Conservation (phyloP, 345 rosid genomes). For the Psidium friedrichsthalianum region DNA sequence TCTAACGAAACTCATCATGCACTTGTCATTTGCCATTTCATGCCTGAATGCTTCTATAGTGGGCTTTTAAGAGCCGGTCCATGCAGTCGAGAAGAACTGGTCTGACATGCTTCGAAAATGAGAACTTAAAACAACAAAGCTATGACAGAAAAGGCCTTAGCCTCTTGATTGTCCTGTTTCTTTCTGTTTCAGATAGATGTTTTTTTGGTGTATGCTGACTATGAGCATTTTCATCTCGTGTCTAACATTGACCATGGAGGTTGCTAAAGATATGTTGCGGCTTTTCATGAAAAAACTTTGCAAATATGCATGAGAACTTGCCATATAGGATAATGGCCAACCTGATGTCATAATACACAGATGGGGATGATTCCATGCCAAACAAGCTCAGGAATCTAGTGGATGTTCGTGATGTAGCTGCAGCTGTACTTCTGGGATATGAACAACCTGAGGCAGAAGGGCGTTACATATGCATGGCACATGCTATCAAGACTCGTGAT, state of each 20-base stretch:
- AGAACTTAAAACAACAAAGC: neutral
- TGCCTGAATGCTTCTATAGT: neutral
- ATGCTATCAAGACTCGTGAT: neutral
- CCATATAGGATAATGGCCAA: neutral
- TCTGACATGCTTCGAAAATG: neutral
- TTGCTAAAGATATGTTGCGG: neutral
- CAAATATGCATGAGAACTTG: neutral
- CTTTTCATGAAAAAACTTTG: neutral
- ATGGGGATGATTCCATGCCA: neutral
- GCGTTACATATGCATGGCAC: conserved; percentile 14
- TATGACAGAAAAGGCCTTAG: neutral
- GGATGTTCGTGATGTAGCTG: conserved; percentile 11
- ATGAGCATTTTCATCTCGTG: neutral
- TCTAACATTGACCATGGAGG: neutral
- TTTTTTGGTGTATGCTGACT: neutral
- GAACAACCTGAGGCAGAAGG: conserved; percentile 7
- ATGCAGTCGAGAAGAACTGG: neutral
- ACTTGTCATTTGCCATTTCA: neutral
- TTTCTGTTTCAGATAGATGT: neutral
- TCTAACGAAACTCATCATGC: neutral
- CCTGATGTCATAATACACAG: neutral
- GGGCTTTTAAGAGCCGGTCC: neutral
- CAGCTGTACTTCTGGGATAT: conserved; percentile 1
- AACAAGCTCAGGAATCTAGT: neutral
- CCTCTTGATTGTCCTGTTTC: neutral